phyloP scores from a whole-genome alignment of 306 rosid species.

The Clitoria ternatea region DNA sequence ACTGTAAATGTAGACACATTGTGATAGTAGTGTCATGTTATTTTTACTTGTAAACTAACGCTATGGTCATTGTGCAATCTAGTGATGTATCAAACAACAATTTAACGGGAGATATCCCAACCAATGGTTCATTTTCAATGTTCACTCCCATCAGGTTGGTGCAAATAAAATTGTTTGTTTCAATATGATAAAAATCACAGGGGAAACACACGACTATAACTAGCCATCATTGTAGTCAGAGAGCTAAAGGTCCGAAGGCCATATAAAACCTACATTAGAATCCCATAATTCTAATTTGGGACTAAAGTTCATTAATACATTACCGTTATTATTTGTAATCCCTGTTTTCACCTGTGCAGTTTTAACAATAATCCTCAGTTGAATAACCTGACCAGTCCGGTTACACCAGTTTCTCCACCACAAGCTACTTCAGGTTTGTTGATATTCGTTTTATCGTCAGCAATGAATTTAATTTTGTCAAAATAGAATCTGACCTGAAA shows the following conservation, averaged over 20 bases:
- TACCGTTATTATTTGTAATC: conserved; percentile 13
- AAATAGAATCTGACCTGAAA: not conserved
- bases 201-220: not conserved
- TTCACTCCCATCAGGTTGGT: conserved; percentile 90
- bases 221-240: not conserved
- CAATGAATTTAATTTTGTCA: not conserved
- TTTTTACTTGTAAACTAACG: conserved; percentile 21
- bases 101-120: conserved; percentile 57
- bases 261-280: not conserved
- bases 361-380: conserved; percentile 40
- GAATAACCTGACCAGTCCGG: conserved; percentile 8
- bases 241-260: too few relatives aligned
- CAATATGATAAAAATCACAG: not conserved
- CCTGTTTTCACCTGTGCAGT: conserved; percentile 42
- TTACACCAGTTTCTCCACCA: conserved; percentile 36
- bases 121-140: conserved; percentile 71
- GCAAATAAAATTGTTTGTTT: not conserved
- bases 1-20: not conserved
- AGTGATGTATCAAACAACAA: conserved; percentile 85
- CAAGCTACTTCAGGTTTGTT: conserved; percentile 44
- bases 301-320: not conserved
- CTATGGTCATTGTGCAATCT: conserved; percentile 30
- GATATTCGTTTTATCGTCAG: not conserved
- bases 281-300: not conserved
- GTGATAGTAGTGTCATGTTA: not conserved